A percentile compares a stretch with the other conserved stretches of the same genome.
Evolutionary conservation across 176 grass and related monocot species (phyloP).

Genomic region (Zea luxurians): DNA sequence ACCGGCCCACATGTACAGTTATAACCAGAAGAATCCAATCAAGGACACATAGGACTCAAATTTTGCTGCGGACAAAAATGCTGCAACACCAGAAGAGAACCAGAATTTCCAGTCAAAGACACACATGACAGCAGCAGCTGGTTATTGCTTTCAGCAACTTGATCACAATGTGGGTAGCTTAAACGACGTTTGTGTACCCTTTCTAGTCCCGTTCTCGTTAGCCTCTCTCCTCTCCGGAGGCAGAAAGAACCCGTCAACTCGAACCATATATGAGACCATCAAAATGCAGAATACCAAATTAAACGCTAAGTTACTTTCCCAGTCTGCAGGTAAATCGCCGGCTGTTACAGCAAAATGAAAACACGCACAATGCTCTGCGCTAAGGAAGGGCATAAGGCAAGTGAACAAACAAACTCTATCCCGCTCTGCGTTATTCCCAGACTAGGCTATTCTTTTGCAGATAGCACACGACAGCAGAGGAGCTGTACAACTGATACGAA

Average conservation of each 20-base stretch:
- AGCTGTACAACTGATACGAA: constrained; percentile 39
- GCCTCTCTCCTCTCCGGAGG: background rate
- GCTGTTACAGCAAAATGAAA: constrained; percentile 13
- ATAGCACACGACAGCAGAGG: constrained; percentile 2
- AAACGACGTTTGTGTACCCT: no score
- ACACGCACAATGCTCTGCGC: background rate
- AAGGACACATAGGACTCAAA: no score
- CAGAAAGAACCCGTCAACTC: background rate
- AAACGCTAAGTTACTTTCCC: background rate
- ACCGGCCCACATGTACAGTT: no score
- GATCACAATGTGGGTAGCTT: no score
- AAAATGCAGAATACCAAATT: background rate
- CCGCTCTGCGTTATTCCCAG: constrained; percentile 24
- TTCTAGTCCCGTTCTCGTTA: no score
- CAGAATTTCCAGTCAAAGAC: no score
- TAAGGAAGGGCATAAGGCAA: background rate
- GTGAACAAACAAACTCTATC: constrained; percentile 17
- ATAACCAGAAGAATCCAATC: no score
- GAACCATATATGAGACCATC: background rate
- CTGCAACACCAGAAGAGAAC: no score
- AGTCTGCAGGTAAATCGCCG: background rate
- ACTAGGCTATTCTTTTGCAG: constrained; percentile 7
- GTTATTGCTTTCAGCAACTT: no score
- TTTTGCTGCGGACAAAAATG: no score
- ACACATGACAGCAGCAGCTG: no score